Evolutionary conservation across 371 early-diverging fungal genomes (phyloP), one percentile per base, ranked within the genome.

Genomic region (Mortierella sp.): DNA sequence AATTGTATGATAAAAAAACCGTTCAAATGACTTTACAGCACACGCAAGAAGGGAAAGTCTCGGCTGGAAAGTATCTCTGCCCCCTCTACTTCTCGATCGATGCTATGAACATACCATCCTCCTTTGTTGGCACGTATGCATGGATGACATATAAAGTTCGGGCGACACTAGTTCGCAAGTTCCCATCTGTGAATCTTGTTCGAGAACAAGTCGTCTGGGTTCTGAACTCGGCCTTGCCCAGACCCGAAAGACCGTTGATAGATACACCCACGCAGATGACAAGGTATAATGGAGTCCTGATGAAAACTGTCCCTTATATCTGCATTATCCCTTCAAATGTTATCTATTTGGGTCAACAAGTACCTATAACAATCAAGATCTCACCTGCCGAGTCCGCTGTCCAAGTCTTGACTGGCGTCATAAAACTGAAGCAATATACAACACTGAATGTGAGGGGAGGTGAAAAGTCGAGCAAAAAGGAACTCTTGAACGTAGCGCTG

Each of bases 361-460:
- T 76, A 10, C 70, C 70, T 11, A 45, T 76, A 19, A 76, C 70
- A 1, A 47, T 76, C 66, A 70, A 76, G 63, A 28, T 67, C 21
- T 32, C 63, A 50, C 9, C 50, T 7, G 1, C 53, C 15, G 36
- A 11, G 11, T 15, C 3, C 3, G 10, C 33, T 8, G 48, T 74
- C 4, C 60, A 53, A 15, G 63, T 75, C 8, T n/a, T 52, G n/a
- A 66, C 63, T 22, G 76, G 69, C 2, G 63, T 63, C 52, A n/a
- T 76, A 28, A 69, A 76, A 52, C 24, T 76, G 70, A 69, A 70
- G 63, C 67, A 76, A 45, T 76, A 76, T 28, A 65, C 76, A 0
- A 53, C 36, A 1, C 59, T 76, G 11, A 22, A 8, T 16, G 70
- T 65, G 19, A 33, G 21, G 2, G 3, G 41, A 15, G 76, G 16